These are phyloP conservation scores for Pisolithus orientalis DNA, from an alignment of 768 basidiomycete genomes.

Conservation along the genomic window DNA sequence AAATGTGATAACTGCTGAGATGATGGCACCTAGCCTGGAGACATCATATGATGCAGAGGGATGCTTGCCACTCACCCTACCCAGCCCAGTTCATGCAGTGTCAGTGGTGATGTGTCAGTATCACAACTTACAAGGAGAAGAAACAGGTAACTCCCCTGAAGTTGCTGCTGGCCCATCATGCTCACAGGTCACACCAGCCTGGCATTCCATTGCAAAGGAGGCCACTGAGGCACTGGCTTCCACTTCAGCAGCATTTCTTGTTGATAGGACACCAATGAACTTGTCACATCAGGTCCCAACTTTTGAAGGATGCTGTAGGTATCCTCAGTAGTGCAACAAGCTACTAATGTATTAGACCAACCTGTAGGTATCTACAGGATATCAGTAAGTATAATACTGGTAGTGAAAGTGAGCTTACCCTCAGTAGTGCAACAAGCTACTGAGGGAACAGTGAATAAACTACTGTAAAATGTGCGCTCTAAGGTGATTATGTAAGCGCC, in stretches of 20 bases:
- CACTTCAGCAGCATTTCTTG: slow-evolving; percentile 5
- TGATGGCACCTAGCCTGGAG: slow-evolving; percentile 32
- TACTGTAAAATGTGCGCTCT: no score
- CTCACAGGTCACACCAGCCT: background rate
- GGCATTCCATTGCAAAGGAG: background rate
- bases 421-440: no score
- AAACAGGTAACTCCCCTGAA: no score
- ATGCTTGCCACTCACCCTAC: slow-evolving; percentile 15
- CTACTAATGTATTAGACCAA: no score
- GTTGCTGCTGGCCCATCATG: no score
- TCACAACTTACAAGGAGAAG: background rate
- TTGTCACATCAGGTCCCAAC: background rate
- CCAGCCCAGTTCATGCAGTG: slow-evolving; percentile 4
- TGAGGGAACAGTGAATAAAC: no score
- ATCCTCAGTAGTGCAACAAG: no score
- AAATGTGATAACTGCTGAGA: slow-evolving; percentile 22
- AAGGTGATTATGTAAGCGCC: no score
- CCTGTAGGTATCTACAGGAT: no score
- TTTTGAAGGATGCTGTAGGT: no score
- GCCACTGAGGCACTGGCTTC: background rate
- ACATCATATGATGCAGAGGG: slow-evolving; percentile 12
- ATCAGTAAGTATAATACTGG: no score
- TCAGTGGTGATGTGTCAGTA: background rate
- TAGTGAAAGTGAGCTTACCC: no score
- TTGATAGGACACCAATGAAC: background rate